Conservation (phyloP, 192 early-diverging fungal genomes). For the Entophlyctis luteolus region DNA sequence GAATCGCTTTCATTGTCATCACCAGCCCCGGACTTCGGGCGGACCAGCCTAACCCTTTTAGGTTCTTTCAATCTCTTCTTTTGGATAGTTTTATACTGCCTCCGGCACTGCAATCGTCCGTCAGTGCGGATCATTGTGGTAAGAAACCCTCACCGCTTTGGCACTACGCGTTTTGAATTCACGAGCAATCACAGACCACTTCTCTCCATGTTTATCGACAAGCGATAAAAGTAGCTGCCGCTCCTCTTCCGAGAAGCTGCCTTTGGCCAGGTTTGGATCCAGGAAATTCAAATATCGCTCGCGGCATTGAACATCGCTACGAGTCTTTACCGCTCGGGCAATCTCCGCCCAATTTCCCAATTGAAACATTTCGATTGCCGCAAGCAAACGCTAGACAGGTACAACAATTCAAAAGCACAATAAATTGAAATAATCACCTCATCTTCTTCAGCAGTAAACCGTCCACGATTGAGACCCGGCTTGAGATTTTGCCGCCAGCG, state of each 20-base stretch:
- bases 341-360: conserved; percentile 9
- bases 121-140: neutral
- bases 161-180: conserved; percentile 11
- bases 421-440: conserved; percentile 7
- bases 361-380: neutral
- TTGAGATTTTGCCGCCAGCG: conserved; percentile 24
- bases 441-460: conserved; percentile 19
- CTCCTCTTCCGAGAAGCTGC: conserved; percentile 5
- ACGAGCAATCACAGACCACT: neutral
- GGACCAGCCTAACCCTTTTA: too few species aligned
- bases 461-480: conserved; percentile 13
- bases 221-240: neutral
- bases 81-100: neutral
- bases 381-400: neutral
- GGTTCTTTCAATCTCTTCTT: too few species aligned
- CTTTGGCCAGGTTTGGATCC: conserved; percentile 19
- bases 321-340: neutral
- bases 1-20: too few species aligned
- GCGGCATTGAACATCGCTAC: conserved; percentile 23
- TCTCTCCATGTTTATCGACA: neutral
- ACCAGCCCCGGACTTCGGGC: too few species aligned
- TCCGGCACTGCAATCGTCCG: neutral
- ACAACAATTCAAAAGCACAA: neutral
- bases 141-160: conserved; percentile 8
- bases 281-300: conserved; percentile 15